These are phyloP conservation scores for Bipolaris gigantea DNA, from an alignment of 2,329 filamentous ascomycete species.

Conservation along the genomic window DNA sequence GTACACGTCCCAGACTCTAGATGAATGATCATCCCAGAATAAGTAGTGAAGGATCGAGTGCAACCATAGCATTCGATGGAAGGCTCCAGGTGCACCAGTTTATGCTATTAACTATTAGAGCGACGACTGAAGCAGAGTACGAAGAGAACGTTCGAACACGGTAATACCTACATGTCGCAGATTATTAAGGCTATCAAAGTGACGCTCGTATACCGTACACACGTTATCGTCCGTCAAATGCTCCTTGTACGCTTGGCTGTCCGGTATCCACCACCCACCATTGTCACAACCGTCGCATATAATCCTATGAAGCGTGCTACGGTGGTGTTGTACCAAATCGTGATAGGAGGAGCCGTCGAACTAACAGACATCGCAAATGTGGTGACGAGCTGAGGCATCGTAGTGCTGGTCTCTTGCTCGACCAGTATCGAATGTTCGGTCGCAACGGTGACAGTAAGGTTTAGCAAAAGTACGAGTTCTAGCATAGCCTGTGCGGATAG, in stretches of 20 bases:
- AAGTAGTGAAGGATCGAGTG: constrained; percentile 14
- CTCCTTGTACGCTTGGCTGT: not conserved
- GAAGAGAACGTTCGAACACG: not conserved
- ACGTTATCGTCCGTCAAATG: not conserved
- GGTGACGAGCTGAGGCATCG: not conserved
- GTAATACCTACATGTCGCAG: not conserved
- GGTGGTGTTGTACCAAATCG: not conserved
- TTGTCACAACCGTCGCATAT: not conserved
- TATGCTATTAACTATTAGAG: not conserved
- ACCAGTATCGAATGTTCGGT: not conserved
- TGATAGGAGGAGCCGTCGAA: not conserved
- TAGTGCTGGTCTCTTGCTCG: not conserved
- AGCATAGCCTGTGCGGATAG: not conserved
- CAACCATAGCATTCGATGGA: constrained; percentile 16
- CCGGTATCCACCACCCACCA: not conserved
- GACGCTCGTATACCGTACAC: not conserved
- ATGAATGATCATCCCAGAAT: constrained; percentile 18
- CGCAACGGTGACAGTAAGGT: not conserved
- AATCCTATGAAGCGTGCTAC: not conserved
- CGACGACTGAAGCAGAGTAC: not conserved
- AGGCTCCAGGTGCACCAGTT: not conserved
- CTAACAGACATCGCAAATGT: not conserved
- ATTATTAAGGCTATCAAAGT: not conserved
- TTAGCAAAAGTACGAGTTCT: not conserved
- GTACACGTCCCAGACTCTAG: constrained; percentile 21